Evolutionary conservation across 345 rosid genomes (phyloP).

Genomic region (Cochlearia excelsa): DNA sequence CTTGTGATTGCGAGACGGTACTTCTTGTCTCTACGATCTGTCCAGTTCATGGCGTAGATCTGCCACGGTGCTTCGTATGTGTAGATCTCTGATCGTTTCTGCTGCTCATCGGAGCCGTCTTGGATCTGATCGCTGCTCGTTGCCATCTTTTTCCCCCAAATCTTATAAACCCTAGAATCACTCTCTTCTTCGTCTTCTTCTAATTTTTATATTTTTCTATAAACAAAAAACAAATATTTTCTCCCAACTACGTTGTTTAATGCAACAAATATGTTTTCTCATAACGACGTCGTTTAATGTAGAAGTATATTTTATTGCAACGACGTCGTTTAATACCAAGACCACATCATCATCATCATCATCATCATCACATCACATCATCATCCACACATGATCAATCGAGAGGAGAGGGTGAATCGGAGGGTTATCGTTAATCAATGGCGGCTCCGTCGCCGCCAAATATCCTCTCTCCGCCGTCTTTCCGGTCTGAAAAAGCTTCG

Average conservation of each 20-base stretch:
- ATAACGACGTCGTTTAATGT: slow-evolving; percentile 5
- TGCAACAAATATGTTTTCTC: background rate
- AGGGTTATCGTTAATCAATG: slow-evolving; percentile 23
- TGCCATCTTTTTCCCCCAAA: slow-evolving; percentile 42
- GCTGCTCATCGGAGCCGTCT: slow-evolving; percentile 76
- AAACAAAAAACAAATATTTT: no score
- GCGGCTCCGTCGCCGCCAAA: slow-evolving; percentile 34
- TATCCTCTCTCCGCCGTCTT: slow-evolving; percentile 31
- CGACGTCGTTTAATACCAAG: no score
- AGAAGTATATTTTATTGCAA: background rate
- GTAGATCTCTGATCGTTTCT: slow-evolving; percentile 87
- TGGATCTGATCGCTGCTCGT: slow-evolving; percentile 62
- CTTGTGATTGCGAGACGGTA: slow-evolving; percentile 90
- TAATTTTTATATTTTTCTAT: no score
- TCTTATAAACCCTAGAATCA: slow-evolving; percentile 21
- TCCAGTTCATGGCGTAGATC: slow-evolving; percentile 97
- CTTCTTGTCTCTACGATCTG: slow-evolving; percentile 86
- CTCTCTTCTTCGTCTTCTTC: background rate
- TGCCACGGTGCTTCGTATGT: slow-evolving; percentile 93
- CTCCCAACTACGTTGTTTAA: no score
- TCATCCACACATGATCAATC: slow-evolving; percentile 32
- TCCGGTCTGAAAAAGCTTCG: slow-evolving; percentile 44
- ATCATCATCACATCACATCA: background rate
- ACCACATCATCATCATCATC: background rate
- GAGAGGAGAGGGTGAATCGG: slow-evolving; percentile 11